phyloP scores from a whole-genome alignment of 345 rosid genomes.

The Kernera saxatilis region DNA sequence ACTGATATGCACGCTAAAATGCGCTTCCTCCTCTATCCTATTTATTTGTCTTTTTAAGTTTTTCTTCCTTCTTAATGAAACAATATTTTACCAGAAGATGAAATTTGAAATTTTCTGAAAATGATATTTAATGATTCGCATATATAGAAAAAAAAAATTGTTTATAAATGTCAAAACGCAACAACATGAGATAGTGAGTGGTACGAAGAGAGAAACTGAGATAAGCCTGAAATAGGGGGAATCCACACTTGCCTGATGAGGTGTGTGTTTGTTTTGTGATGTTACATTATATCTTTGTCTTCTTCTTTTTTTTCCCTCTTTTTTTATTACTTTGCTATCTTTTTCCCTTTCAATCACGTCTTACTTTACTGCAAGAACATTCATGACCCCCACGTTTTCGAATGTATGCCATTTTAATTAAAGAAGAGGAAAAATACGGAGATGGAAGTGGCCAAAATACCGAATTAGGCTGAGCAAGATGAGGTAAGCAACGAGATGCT shows the following conservation, averaged over 20 bases:
- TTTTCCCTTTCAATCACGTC: constrained; percentile 26
- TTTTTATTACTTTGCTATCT: constrained; percentile 10
- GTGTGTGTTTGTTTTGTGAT: not conserved
- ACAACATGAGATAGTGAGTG: constrained; percentile 19
- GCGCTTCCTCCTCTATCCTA: not conserved
- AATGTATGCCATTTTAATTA: not conserved
- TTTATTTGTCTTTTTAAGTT: not conserved
- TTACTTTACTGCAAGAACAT: constrained; percentile 31
- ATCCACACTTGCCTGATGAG: constrained; percentile 17
- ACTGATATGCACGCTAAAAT: constrained; percentile 11
- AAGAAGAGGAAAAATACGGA: not conserved
- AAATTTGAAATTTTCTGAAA: not conserved
- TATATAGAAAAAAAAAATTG: not conserved
- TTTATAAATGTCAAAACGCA: constrained; percentile 16
- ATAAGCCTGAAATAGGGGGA: constrained; percentile 17
- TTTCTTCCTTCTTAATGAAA: constrained; percentile 10
- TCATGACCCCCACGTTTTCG: constrained; percentile 36
- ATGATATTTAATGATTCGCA: not conserved
- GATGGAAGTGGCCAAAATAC: constrained; percentile 5
- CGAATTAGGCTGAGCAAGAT: constrained; percentile 4
- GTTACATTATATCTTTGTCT: constrained; percentile 13
- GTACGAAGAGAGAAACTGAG: not conserved
- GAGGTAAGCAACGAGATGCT: constrained; percentile 23
- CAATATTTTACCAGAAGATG: not conserved
- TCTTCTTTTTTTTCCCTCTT: constrained; percentile 3